These are phyloP conservation scores for Chrysochromulina parva DNA, from an alignment of 78 protist species.

Conservation along the genomic window DNA sequence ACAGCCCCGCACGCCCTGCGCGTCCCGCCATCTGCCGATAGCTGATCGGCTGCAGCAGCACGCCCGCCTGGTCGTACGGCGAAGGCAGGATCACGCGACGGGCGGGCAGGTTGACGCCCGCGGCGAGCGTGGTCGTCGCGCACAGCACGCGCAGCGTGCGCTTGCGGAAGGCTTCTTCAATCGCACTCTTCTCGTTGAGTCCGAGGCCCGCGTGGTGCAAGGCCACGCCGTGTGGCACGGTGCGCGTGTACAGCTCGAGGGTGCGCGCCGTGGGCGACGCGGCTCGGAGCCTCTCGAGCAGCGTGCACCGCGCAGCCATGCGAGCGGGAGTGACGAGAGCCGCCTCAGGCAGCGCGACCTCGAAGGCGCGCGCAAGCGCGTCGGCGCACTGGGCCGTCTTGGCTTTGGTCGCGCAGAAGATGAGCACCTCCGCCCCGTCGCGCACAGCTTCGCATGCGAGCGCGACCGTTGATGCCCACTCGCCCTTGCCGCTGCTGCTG, in stretches of 20 bases:
- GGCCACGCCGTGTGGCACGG: slow-evolving; percentile 40
- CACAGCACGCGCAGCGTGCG: neutral
- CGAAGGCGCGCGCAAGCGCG: neutral
- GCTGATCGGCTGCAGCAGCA: neutral
- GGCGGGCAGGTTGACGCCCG: slow-evolving; percentile 69
- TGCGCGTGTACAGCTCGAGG: neutral
- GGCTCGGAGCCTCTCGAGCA: neutral
- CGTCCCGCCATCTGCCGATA: slow-evolving; percentile 58
- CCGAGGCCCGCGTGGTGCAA: slow-evolving; percentile 49
- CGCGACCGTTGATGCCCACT: neutral
- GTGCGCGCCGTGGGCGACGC: neutral
- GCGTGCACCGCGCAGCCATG: neutral
- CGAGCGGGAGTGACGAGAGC: neutral
- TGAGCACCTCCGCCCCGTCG: neutral
- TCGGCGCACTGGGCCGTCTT: neutral
- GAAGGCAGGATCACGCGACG: slow-evolving; percentile 38
- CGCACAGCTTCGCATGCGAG: neutral
- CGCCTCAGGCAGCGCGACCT: neutral
- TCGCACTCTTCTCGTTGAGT: slow-evolving; percentile 3
- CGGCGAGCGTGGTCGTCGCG: slow-evolving; percentile 60
- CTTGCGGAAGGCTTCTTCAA: slow-evolving; percentile 42
- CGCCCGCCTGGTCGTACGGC: neutral
- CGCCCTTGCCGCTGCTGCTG: neutral
- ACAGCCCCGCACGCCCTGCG: slow-evolving; percentile 47
- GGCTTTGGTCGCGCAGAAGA: slow-evolving; percentile 3